Conservation (phyloP, 257 asterid genomes). For the Leonotis leonurus region DNA sequence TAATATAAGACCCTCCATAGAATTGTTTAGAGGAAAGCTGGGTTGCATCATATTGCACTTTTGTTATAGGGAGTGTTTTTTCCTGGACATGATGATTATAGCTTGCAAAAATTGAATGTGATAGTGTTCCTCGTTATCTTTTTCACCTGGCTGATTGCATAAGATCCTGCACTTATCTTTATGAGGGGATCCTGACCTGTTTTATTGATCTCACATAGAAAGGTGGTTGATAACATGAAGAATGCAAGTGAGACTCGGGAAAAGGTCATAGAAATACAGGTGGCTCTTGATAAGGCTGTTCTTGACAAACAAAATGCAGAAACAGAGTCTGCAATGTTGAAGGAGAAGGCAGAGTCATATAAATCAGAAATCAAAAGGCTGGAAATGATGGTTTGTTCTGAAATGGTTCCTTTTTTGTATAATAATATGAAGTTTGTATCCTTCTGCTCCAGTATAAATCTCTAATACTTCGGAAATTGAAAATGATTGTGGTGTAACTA, state of each 20-base stretch:
- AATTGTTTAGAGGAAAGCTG: constrained; percentile 6
- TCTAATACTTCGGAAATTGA: not conserved
- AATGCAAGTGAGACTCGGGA: constrained; percentile 63
- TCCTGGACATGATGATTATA: not conserved
- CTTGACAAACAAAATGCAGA: constrained; percentile 68
- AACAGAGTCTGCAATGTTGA: constrained; percentile 56
- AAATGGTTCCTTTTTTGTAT: not conserved
- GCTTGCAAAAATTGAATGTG: not conserved
- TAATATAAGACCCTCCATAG: not conserved
- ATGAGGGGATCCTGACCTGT: constrained; percentile 15
- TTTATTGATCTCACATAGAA: constrained; percentile 39
- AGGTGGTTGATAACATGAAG: constrained; percentile 74
- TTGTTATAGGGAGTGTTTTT: not conserved
- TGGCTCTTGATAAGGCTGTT: constrained; percentile 61
- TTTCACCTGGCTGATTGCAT: constrained; percentile 15
- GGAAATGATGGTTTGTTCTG: constrained; percentile 61
- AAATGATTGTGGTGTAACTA: not conserved
- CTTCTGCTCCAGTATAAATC: not conserved
- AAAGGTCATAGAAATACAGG: constrained; percentile 60
- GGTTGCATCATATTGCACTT: constrained; percentile 11
- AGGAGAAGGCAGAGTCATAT: constrained; percentile 57
- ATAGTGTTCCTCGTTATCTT: not conserved
- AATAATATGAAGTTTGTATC: constrained; percentile 6
- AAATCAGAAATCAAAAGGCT: constrained; percentile 71
- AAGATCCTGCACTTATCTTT: constrained; percentile 6